Percentiles rank a stretch among this genome's conserved stretches.
These are phyloP conservation scores for Citrus australasica DNA, from an alignment of 345 rosid genomes.

Conservation along the genomic window DNA sequence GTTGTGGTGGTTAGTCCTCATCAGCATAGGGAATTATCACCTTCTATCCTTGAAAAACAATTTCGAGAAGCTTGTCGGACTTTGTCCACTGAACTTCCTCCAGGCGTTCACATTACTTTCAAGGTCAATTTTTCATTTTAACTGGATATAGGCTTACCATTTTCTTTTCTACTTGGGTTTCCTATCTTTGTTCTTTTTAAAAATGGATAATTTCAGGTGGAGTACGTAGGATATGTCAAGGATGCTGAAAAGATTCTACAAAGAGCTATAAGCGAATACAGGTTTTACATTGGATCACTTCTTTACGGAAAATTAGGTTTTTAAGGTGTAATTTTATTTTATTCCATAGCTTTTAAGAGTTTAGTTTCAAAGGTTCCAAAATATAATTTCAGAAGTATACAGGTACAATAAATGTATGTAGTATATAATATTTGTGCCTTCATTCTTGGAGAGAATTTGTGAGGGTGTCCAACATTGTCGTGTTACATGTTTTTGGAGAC, in stretches of 20 bases:
- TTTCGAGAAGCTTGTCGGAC: conserved; percentile 82
- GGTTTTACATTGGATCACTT: conserved; percentile 35
- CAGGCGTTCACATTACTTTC: conserved; percentile 42
- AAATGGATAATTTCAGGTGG: conserved; percentile 50
- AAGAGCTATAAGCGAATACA: conserved; percentile 70
- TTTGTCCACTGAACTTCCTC: conserved; percentile 48
- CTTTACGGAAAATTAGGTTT: background rate
- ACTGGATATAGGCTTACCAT: background rate
- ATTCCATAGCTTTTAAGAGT: background rate
- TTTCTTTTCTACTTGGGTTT: no score
- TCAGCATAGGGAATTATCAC: conserved; percentile 57
- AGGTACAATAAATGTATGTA: background rate
- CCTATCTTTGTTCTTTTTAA: no score
- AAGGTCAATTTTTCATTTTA: conserved; percentile 42
- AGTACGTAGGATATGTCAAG: conserved; percentile 62
- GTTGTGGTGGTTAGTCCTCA: conserved; percentile 75
- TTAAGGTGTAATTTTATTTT: conserved; percentile 1
- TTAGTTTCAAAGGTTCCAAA: background rate
- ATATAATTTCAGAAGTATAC: background rate
- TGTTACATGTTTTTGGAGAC: background rate
- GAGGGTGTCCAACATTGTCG: background rate
- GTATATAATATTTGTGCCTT: background rate
- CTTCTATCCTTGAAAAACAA: conserved; percentile 75
- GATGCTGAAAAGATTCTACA: conserved; percentile 76
- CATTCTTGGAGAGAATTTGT: background rate